A percentile compares a stretch with the other conserved stretches of the same genome.
These are phyloP conservation scores for Lachnellula hyalina DNA, from an alignment of 2,329 filamentous ascomycete species.

Conservation along the genomic window DNA sequence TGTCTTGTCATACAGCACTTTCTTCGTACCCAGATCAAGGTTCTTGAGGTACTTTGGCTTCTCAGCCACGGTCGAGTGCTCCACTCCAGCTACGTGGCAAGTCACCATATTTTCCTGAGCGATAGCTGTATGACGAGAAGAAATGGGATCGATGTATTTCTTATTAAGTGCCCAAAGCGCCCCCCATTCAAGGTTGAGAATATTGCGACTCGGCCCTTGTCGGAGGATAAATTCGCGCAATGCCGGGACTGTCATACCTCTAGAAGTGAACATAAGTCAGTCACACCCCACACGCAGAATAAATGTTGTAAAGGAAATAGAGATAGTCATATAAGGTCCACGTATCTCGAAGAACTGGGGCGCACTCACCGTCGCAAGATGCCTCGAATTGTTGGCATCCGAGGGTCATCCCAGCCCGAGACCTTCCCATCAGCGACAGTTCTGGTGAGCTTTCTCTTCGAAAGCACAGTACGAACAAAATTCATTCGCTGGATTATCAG, in stretches of 20 bases:
- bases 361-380: conserved; percentile 54
- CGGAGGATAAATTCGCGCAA: conserved; percentile 75
- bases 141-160: conserved; percentile 64
- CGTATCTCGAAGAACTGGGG: no score
- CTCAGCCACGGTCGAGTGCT: background rate
- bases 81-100: background rate
- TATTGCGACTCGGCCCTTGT: conserved; percentile 74
- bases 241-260: conserved; percentile 69
- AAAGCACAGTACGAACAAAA: conserved; percentile 73
- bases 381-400: conserved; percentile 78
- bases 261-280: background rate
- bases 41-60: background rate
- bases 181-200: conserved; percentile 75
- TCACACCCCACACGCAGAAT: no score
- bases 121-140: conserved; percentile 58
- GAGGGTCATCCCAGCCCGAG: conserved; percentile 77
- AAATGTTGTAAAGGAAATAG: no score
- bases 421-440: conserved; percentile 69
- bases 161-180: conserved; percentile 64
- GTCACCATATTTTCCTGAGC: conserved; percentile 43
- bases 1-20: background rate
- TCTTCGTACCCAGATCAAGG: background rate
- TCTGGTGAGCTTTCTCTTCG: conserved; percentile 77
- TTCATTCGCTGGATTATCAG: conserved; percentile 54
- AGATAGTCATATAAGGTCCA: no score